Percentiles rank a stretch among this genome's conserved stretches.
phyloP scores from a whole-genome alignment of 2,329 filamentous ascomycete species.

The Aureobasidium musti region DNA sequence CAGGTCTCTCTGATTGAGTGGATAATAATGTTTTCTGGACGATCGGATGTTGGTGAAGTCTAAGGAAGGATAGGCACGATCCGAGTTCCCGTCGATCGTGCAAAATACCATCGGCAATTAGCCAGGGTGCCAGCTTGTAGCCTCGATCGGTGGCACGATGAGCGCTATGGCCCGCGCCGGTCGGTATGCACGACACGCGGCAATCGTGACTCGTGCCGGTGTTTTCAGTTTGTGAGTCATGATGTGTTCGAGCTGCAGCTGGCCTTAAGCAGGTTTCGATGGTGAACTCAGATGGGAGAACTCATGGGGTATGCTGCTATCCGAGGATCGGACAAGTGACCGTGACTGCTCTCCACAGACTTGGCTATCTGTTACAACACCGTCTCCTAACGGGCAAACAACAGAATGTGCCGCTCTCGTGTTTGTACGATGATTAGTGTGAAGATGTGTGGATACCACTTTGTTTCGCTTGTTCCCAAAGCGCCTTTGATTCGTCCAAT shows the following conservation, averaged over 20 bases:
- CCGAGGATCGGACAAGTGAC: neutral
- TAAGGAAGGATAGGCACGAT: neutral
- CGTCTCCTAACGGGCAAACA: neutral
- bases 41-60: neutral
- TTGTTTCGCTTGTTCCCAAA: neutral
- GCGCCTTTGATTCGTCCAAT: neutral
- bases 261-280: neutral
- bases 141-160: slow-evolving; percentile 4
- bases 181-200: slow-evolving; percentile 4
- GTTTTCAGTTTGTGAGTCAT: neutral
- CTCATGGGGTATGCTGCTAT: neutral
- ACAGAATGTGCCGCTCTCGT: neutral
- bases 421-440: neutral
- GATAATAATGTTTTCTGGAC: neutral
- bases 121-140: neutral
- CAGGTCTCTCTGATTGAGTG: neutral
- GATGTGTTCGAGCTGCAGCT: neutral
- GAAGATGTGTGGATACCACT: neutral
- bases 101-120: slow-evolving; percentile 5
- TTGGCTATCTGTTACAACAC: neutral
- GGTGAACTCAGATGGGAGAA: neutral
- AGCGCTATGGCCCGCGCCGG: slow-evolving; percentile 11
- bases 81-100: slow-evolving; percentile 20
- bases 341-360: neutral
- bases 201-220: neutral